Percentiles rank a stretch among this genome's conserved stretches.
These are phyloP conservation scores for Xylaria sp. DNA, from an alignment of 2,329 filamentous ascomycete genomes.

Conservation along the genomic window DNA sequence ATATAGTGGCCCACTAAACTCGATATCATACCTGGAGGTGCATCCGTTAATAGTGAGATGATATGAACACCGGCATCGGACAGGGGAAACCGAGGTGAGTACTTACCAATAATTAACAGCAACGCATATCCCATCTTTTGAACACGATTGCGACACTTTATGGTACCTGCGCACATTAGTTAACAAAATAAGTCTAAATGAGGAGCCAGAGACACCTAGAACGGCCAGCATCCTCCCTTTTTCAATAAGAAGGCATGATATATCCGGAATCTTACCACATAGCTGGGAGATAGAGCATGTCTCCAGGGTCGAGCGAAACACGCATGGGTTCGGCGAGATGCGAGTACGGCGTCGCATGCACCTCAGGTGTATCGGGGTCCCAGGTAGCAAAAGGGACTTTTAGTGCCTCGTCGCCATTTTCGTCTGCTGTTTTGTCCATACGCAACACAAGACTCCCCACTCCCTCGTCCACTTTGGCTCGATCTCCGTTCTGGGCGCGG, in stretches of 20 bases:
- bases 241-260: not conserved
- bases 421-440: slow-evolving; percentile 29
- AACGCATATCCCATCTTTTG: slow-evolving; percentile 76
- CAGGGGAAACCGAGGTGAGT: slow-evolving; percentile 11
- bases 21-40: slow-evolving; percentile 78
- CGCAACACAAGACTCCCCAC: slow-evolving; percentile 24
- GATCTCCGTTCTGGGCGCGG: slow-evolving; percentile 44
- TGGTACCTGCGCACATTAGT: slow-evolving; percentile 67
- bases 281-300: slow-evolving; percentile 84
- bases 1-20: slow-evolving; percentile 77
- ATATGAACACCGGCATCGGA: not conserved
- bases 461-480: slow-evolving; percentile 14
- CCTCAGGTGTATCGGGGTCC: slow-evolving; percentile 73
- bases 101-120: slow-evolving; percentile 84
- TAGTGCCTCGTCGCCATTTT: slow-evolving; percentile 36
- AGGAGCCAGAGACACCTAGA: not conserved
- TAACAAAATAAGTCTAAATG: not conserved
- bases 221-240: not conserved
- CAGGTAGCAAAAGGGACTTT: slow-evolving; percentile 76
- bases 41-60: slow-evolving; percentile 23
- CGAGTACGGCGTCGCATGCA: slow-evolving; percentile 68
- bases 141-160: slow-evolving; percentile 79
- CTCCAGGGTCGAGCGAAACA: slow-evolving; percentile 77
- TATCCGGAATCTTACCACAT: slow-evolving; percentile 72
- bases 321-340: slow-evolving; percentile 67